Base-by-base conservation (phyloP, 192 early-diverging fungal species). In the Coemansia sp. region DNA sequence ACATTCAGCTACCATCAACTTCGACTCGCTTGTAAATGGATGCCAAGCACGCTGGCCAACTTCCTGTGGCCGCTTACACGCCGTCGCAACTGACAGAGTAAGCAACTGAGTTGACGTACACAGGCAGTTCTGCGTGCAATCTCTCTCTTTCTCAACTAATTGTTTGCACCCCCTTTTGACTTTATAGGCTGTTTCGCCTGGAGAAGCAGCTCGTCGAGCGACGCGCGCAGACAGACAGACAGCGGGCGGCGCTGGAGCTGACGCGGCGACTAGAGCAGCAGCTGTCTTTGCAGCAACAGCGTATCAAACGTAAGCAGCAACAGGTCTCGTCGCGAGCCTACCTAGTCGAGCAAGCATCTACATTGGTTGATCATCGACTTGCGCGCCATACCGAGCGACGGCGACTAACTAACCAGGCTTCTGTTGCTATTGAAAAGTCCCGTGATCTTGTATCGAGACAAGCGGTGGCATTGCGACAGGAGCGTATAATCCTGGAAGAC, bases 401-500 rank as follows among this genome's bases (percentile, higher is more conserved):
- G 49, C 54, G 7, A 28, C 22, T 25, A 25, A 1, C 22, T 25
- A 25, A 25, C 22, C 22, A 1, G 28, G 25, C 25, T 10, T 56
- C 16, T 8, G 10, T 30, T 22, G 30, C 28, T 1, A 17, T 8
- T 25, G 0, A 25, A 25, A 25, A 25, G 22, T 0, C 22, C 22
- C 1, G 22, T 1, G 22, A 25, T 25, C 22, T 25, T 25, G 55
- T 62, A 48, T 14, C 28, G 22, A 20, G 63, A 1, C 28, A 31
- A 0, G 68, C 45, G 18, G 49, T 54, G 29, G 55, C 51, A 33
- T 51, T 79, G 34, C 67, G 68, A 7, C 76, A 79, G 68, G 71
- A 72, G 16, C 71, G 76, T 11, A 79, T 79, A 3, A 79, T 79
- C 34, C 25, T 66, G 7, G 76, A 79, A 50, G 76, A 79, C 56